Evolutionary conservation across 2,329 filamentous ascomycete genomes (phyloP), one percentile per base, ranked within the genome.

Genomic region (Trichophyton schoenleinii): DNA sequence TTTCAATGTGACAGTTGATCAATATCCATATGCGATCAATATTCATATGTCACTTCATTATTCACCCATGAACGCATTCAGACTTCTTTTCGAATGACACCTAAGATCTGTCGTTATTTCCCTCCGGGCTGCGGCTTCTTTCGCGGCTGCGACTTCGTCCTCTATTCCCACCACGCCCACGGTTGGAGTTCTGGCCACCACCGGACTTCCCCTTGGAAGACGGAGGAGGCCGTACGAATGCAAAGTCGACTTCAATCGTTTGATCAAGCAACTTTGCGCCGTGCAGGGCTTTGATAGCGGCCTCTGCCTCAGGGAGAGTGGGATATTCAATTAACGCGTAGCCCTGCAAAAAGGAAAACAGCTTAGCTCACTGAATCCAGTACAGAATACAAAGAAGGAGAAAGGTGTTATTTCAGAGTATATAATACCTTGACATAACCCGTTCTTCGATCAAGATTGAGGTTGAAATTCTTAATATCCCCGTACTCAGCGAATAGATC

Each of bases 291-390:
- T 83, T 79, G 69, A 87, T 83, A 3, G 84, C 84, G 38, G 80
- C 81, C 59, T 78, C 78, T n/a, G 84, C 84, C 73, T 87, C 83
- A 59, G 79, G 77, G 60, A 85, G 76, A 7, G 83, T 86, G 0
- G 83, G 76, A 69, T 84, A 87, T 74, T 87, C 84, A 66, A 87
- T 84, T 62, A 87, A 76, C 42, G 81, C 83, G 70, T 87, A 87
- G 65, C 84, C 84, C 84, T 87, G 66, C 18, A 46, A n/a, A 38
- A 44, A 48, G 52, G 44, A 28, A 22, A 25, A 3, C 46, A 13
- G 31, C 25, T 49, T 25, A 49, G 46, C 8, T 36, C 18, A 58
- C 31, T 11, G 62, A 34, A 55, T 62, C 7, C 9, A 44, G 28
- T 57, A 11, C 63, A 49, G 13, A 22, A 49, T 25, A 5, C 1